A percentile compares a stretch with the other conserved stretches of the same genome.
These are phyloP conservation scores for Aspergillus pseudoglaucus DNA, from an alignment of 2,329 filamentous ascomycete species.

Conservation along the genomic window DNA sequence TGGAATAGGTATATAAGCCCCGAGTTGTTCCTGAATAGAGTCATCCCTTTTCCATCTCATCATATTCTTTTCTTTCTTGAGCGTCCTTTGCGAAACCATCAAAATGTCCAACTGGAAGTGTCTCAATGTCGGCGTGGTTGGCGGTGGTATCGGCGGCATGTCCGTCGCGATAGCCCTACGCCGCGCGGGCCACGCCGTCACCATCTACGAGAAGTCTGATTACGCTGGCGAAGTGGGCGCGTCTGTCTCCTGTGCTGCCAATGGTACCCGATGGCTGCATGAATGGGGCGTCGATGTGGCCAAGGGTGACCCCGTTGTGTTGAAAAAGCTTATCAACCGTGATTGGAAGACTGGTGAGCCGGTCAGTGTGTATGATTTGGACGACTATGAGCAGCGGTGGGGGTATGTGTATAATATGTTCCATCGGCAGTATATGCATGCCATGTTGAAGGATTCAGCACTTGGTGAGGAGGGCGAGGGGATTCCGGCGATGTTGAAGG, in stretches of 20 bases:
- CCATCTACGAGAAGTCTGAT: slow-evolving; percentile 60
- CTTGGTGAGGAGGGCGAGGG: slow-evolving; percentile 49
- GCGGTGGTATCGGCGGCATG: slow-evolving; percentile 51
- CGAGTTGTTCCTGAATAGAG: too few species aligned
- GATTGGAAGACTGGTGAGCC: slow-evolving; percentile 65
- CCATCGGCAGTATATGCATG: slow-evolving; percentile 62
- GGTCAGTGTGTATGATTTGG: slow-evolving; percentile 57
- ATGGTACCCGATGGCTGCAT: slow-evolving; percentile 63
- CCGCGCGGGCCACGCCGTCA: slow-evolving; percentile 50
- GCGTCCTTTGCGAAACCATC: slow-evolving; percentile 4
- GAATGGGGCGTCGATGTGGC: slow-evolving; percentile 61
- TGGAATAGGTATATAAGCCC: too few species aligned
- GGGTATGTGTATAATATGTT: slow-evolving; percentile 65
- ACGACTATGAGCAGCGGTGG: slow-evolving; percentile 60
- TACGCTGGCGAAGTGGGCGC: slow-evolving; percentile 63
- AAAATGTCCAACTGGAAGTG: slow-evolving; percentile 35
- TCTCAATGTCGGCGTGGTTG: slow-evolving; percentile 44
- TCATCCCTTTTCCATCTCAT: too few species aligned
- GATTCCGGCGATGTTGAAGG: slow-evolving; percentile 45
- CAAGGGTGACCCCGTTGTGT: slow-evolving; percentile 59
- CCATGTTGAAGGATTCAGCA: slow-evolving; percentile 58
- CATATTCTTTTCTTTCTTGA: background rate
- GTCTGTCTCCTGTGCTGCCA: slow-evolving; percentile 62
- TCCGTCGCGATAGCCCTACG: slow-evolving; percentile 47
- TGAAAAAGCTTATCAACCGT: slow-evolving; percentile 61